A percentile compares a stretch with the other conserved stretches of the same genome.
Conservation (phyloP, 176 grass and related monocot genomes). For the Tuctoria greenei region DNA sequence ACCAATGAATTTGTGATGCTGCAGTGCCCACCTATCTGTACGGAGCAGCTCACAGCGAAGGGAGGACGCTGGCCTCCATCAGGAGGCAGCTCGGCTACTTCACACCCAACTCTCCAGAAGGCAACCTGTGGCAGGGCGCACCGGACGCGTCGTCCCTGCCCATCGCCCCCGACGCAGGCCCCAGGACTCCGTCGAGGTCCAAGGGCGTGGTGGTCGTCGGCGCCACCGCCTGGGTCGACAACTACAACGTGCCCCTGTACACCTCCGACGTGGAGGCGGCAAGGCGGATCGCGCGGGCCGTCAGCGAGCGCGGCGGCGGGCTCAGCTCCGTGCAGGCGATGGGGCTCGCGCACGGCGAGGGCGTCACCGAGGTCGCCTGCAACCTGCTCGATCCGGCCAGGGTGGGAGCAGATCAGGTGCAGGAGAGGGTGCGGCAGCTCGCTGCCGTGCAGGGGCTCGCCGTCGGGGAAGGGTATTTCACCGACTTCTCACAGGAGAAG, state of each 20-base stretch:
- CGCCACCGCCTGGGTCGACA: conserved; percentile 72
- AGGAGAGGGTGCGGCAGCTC: conserved; percentile 44
- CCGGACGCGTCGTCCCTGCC: conserved; percentile 10
- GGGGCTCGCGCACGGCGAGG: conserved; percentile 52
- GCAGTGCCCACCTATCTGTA: conserved; percentile 71
- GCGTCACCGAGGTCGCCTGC: conserved; percentile 63
- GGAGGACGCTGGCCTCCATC: conserved; percentile 57
- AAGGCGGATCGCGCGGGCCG: conserved; percentile 47
- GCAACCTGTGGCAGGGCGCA: conserved; percentile 51
- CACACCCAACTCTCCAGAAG: conserved; percentile 56
- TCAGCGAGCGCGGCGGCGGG: conserved; percentile 76
- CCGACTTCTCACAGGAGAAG: conserved; percentile 57
- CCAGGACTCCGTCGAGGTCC: conserved; percentile 8
- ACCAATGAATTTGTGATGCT: background rate
- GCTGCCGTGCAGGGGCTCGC: conserved; percentile 40
- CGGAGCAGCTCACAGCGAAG: conserved; percentile 61
- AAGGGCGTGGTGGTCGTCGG: conserved; percentile 71
- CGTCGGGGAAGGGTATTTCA: conserved; percentile 68
- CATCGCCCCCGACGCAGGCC: conserved; percentile 55
- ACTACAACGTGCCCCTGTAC: conserved; percentile 69
- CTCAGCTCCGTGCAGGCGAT: conserved; percentile 72
- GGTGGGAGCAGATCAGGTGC: conserved; percentile 51
- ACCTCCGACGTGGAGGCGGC: conserved; percentile 43
- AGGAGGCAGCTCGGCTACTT: conserved; percentile 82
- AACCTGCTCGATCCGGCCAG: conserved; percentile 59